phyloP scores from a whole-genome alignment of 2,329 filamentous ascomycete species.

The Hymenoscyphus repandus region DNA sequence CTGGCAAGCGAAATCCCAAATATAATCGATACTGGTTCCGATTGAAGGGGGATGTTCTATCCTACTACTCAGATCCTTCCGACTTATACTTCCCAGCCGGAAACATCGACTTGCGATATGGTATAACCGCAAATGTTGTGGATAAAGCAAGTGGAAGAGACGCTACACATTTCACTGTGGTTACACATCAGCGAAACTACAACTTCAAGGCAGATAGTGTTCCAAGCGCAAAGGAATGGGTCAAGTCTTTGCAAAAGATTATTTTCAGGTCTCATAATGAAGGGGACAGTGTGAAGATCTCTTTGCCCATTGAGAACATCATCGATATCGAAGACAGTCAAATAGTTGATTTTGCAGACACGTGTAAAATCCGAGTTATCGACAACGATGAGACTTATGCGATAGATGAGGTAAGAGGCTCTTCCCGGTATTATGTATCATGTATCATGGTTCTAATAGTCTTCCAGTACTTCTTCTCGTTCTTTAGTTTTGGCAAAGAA shows the following conservation, averaged over 20 bases:
- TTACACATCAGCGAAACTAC: slow-evolving; percentile 77
- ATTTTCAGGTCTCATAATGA: slow-evolving; percentile 96
- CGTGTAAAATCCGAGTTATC: slow-evolving; percentile 86
- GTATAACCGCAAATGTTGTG: slow-evolving; percentile 74
- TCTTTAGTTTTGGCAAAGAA: slow-evolving; percentile 81
- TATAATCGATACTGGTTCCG: slow-evolving; percentile 93
- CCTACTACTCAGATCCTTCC: slow-evolving; percentile 79
- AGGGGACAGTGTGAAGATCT: slow-evolving; percentile 95
- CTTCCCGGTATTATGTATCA: neutral
- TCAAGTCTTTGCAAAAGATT: slow-evolving; percentile 85
- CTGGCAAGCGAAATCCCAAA: slow-evolving; percentile 79
- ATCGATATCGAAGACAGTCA: slow-evolving; percentile 90
- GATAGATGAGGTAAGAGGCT: slow-evolving; percentile 71
- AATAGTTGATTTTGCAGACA: slow-evolving; percentile 87
- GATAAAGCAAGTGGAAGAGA: slow-evolving; percentile 72
- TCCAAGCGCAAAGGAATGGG: slow-evolving; percentile 91
- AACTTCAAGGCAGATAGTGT: slow-evolving; percentile 85
- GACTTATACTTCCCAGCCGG: slow-evolving; percentile 89
- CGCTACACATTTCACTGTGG: slow-evolving; percentile 69
- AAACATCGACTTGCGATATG: slow-evolving; percentile 87
- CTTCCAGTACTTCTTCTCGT: slow-evolving; percentile 85
- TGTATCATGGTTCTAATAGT: neutral
- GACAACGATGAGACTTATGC: slow-evolving; percentile 93
- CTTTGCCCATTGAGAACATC: slow-evolving; percentile 79
- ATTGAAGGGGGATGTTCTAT: slow-evolving; percentile 84